Percentiles rank a stretch among this genome's conserved stretches.
These are phyloP conservation scores for Candida arabinofermentans DNA, from an alignment of 805 yeast genomes.

Conservation along the genomic window DNA sequence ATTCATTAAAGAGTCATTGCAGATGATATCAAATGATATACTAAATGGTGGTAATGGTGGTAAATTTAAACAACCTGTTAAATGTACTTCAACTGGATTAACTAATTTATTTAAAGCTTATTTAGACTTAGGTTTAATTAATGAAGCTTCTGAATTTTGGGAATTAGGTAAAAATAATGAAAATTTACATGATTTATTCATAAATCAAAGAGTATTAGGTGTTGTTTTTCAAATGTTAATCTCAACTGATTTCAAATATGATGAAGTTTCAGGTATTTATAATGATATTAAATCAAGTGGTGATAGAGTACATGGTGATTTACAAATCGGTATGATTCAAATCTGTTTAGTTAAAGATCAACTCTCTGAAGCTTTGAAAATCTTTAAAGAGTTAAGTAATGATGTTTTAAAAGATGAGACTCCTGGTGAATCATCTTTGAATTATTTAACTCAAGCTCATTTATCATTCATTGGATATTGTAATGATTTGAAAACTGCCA, in stretches of 20 bases:
- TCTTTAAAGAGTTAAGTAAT: slow-evolving; percentile 56
- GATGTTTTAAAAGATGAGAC: slow-evolving; percentile 35
- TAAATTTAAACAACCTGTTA: slow-evolving; percentile 15
- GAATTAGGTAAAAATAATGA: slow-evolving; percentile 48
- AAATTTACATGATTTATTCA: slow-evolving; percentile 39
- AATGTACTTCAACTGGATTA: slow-evolving; percentile 47
- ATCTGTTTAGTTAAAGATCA: slow-evolving; percentile 63
- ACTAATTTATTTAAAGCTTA: slow-evolving; percentile 53
- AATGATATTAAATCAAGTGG: slow-evolving; percentile 28
- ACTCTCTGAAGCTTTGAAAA: slow-evolving; percentile 56
- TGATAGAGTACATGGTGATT: slow-evolving; percentile 34
- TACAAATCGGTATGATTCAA: slow-evolving; percentile 68
- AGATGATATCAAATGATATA: slow-evolving; percentile 12
- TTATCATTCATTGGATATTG: slow-evolving; percentile 74
- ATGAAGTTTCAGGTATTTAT: slow-evolving; percentile 54
- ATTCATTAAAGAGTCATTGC: slow-evolving; percentile 11
- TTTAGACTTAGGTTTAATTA: slow-evolving; percentile 52
- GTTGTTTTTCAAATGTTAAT: slow-evolving; percentile 63
- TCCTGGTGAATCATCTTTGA: slow-evolving; percentile 22
- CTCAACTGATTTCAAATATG: slow-evolving; percentile 52
- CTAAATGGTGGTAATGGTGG: not conserved
- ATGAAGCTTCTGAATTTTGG: slow-evolving; percentile 68
- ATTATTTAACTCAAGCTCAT: slow-evolving; percentile 69
- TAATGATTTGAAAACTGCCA: slow-evolving; percentile 64
- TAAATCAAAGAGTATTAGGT: slow-evolving; percentile 64